A percentile compares a stretch with the other conserved stretches of the same genome.
phyloP scores from a whole-genome alignment of 1,284 basidiomycete genomes.

The Leccinum pachyderme region DNA sequence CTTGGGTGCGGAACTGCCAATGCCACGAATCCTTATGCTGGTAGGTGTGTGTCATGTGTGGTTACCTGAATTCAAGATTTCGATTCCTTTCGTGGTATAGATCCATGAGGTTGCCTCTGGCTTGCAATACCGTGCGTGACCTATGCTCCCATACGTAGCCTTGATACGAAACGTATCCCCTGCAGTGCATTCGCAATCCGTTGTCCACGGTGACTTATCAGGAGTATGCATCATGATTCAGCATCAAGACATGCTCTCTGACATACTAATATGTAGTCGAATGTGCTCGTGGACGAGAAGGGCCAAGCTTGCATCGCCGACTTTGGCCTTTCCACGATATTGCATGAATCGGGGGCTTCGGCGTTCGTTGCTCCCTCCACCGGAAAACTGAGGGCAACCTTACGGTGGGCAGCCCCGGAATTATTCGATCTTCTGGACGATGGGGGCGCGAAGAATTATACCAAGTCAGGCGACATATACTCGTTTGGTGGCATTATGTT shows the following conservation, averaged over 20 bases:
- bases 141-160: background rate
- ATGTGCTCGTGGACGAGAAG: slow-evolving; percentile 10
- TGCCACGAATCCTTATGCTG: background rate
- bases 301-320: slow-evolving; percentile 13
- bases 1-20: background rate
- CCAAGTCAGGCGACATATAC: slow-evolving; percentile 11
- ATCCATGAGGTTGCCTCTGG: slow-evolving; percentile 9
- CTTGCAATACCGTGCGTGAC: slow-evolving; percentile 10
- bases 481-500: slow-evolving; percentile 20
- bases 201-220: slow-evolving; percentile 14
- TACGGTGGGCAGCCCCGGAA: slow-evolving; percentile 13
- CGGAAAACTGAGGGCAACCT: background rate
- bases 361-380: background rate
- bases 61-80: background rate
- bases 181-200: slow-evolving; percentile 9
- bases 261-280: slow-evolving; percentile 3
- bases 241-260: background rate
- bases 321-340: slow-evolving; percentile 14
- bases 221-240: slow-evolving; percentile 4
- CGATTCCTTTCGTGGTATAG: slow-evolving; percentile 1
- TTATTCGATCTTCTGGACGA: slow-evolving; percentile 1
- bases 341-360: slow-evolving; percentile 7
- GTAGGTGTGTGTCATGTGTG: background rate
- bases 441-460: background rate
- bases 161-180: background rate